These are phyloP conservation scores for Phytomonas sp. DNA, from an alignment of 208 protist species.

Conservation along the genomic window DNA sequence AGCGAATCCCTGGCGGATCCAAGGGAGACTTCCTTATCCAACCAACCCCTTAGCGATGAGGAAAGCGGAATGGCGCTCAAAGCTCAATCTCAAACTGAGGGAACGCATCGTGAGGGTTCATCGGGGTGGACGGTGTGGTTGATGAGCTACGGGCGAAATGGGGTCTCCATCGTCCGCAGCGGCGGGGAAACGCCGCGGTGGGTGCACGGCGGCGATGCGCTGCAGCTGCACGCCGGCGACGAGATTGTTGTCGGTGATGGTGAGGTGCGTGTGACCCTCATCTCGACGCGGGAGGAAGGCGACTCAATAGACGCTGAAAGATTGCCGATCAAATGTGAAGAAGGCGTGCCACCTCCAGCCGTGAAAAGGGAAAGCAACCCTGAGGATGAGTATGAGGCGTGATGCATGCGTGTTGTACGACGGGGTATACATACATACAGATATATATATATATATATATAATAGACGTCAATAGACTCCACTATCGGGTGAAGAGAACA, in stretches of 20 bases:
- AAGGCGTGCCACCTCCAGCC: too few relatives aligned
- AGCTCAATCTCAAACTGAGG: neutral
- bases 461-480: too few relatives aligned
- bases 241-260: slow-evolving; percentile 32
- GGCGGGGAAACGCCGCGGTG: slow-evolving; percentile 29
- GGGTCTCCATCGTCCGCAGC: slow-evolving; percentile 17
- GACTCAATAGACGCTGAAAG: too few relatives aligned
- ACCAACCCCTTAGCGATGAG: slow-evolving; percentile 8
- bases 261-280: slow-evolving; percentile 17
- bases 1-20: neutral
- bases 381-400: too few relatives aligned
- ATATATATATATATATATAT: too few relatives aligned
- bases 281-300: too few relatives aligned
- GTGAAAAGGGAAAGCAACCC: too few relatives aligned
- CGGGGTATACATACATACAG: too few relatives aligned
- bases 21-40: neutral
- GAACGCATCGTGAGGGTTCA: slow-evolving; percentile 25
- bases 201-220: too few relatives aligned
- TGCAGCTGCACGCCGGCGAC: slow-evolving; percentile 27
- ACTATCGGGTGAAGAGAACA: too few relatives aligned
- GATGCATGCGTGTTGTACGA: too few relatives aligned
- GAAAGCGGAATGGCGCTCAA: slow-evolving; percentile 5
- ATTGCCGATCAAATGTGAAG: too few relatives aligned
- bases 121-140: slow-evolving; percentile 37
- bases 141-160: slow-evolving; percentile 74